Conservation (phyloP, 2,329 filamentous ascomycete species). For the Fusarium sp. region DNA sequence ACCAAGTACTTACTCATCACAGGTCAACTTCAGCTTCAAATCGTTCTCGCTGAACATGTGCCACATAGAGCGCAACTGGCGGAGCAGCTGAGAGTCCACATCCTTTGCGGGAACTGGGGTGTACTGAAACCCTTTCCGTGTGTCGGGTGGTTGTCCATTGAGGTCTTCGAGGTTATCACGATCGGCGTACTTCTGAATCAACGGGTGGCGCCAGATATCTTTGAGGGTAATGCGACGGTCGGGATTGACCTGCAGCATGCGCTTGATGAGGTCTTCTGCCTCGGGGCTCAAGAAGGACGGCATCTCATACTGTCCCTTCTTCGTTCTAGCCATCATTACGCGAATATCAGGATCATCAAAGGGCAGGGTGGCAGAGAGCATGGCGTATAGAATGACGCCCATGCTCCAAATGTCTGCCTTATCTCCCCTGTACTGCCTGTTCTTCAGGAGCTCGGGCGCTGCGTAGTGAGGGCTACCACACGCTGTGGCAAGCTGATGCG, state of each 20-base stretch:
- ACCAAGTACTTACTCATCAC: slow-evolving; percentile 69
- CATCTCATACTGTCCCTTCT: slow-evolving; percentile 73
- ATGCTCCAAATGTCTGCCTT: slow-evolving; percentile 96
- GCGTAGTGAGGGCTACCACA: slow-evolving; percentile 98
- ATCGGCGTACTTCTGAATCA: slow-evolving; percentile 88
- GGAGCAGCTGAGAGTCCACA: slow-evolving; percentile 85
- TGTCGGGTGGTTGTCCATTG: slow-evolving; percentile 67
- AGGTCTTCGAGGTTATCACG: slow-evolving; percentile 76
- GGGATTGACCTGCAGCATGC: slow-evolving; percentile 86
- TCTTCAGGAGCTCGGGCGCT: slow-evolving; percentile 89
- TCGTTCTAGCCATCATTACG: slow-evolving; percentile 74
- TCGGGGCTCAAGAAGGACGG: slow-evolving; percentile 75
- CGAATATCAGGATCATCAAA: slow-evolving; percentile 80
- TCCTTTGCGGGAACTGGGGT: slow-evolving; percentile 73
- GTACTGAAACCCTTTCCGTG: slow-evolving; percentile 74
- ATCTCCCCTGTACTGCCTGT: slow-evolving; percentile 84
- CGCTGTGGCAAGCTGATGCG: slow-evolving; percentile 86
- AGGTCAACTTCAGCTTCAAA: slow-evolving; percentile 78
- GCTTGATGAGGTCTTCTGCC: slow-evolving; percentile 82
- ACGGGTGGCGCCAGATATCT: slow-evolving; percentile 88
- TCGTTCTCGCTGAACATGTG: slow-evolving; percentile 85
- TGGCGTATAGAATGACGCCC: slow-evolving; percentile 90
- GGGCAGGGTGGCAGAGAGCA: slow-evolving; percentile 86
- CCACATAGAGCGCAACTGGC: slow-evolving; percentile 92
- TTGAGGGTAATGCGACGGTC: slow-evolving; percentile 83